These are phyloP conservation scores for Cubamyces sp. DNA, from an alignment of 768 basidiomycete species.

Conservation along the genomic window DNA sequence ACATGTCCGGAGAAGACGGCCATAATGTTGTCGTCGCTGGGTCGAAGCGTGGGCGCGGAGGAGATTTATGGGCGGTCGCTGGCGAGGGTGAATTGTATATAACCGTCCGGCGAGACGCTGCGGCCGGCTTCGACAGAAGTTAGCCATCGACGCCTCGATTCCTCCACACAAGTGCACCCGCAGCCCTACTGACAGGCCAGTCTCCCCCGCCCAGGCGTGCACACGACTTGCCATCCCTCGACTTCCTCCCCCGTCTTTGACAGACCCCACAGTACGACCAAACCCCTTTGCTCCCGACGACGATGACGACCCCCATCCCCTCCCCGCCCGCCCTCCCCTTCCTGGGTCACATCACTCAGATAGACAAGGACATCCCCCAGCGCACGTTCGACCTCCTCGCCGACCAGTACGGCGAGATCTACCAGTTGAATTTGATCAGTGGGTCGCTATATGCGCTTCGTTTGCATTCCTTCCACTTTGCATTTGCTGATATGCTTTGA, in stretches of 20 bases:
- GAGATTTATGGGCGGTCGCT: too few relatives aligned
- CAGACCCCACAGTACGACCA: background rate
- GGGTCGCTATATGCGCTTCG: constrained; percentile 8
- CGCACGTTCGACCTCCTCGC: constrained; percentile 41
- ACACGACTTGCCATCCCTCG: background rate
- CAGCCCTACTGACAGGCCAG: background rate
- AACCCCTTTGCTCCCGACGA: background rate
- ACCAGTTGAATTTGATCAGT: constrained; percentile 43
- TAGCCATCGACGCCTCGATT: background rate
- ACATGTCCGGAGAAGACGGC: too few relatives aligned
- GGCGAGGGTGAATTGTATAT: background rate
- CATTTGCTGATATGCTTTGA: background rate
- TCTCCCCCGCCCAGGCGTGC: background rate
- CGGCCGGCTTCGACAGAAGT: constrained; percentile 3
- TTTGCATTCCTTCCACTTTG: background rate
- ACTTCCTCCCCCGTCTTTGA: background rate
- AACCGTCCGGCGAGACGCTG: constrained; percentile 3
- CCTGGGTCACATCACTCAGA: constrained; percentile 43
- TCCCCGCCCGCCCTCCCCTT: constrained; percentile 47
- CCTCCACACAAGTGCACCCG: too few relatives aligned
- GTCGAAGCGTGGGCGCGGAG: too few relatives aligned
- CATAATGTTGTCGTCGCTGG: too few relatives aligned
- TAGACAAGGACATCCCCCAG: constrained; percentile 43
- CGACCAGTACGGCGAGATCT: constrained; percentile 49
- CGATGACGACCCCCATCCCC: constrained; percentile 45